Conservation (phyloP, 306 rosid species). For the Arachis stenosperma region DNA sequence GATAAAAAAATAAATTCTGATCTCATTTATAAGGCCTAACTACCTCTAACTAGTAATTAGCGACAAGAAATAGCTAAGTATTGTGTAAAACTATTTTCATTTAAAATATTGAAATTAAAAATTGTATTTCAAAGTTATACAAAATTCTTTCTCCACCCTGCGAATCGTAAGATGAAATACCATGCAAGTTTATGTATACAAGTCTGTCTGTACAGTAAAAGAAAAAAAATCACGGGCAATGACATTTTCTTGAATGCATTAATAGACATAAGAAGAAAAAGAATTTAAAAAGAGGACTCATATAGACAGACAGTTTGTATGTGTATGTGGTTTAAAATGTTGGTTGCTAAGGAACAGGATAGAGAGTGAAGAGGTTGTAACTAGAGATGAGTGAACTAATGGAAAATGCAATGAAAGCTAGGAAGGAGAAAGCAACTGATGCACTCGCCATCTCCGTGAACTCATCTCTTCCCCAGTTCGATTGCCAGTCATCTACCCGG, state of each 20-base stretch:
- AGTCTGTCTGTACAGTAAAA: conserved; percentile 49
- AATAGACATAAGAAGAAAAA: conserved; percentile 29
- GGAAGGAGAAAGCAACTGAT: conserved; percentile 78
- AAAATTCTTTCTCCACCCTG: conserved; percentile 23
- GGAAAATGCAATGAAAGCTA: conserved; percentile 89
- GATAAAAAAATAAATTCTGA: neutral
- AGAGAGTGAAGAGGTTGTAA: conserved; percentile 70
- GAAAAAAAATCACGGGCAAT: conserved; percentile 27
- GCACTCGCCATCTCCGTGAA: conserved; percentile 95
- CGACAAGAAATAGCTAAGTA: too few species aligned
- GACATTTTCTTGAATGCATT: conserved; percentile 38
- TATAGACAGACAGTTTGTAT: conserved; percentile 9
- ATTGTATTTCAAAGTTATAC: neutral
- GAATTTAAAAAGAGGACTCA: neutral
- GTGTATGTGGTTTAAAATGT: conserved; percentile 39
- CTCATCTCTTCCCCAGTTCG: conserved; percentile 97
- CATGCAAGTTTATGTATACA: conserved; percentile 37
- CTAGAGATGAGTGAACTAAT: conserved; percentile 89
- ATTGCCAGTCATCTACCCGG: conserved; percentile 90
- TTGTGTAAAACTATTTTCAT: neutral
- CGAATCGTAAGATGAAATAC: conserved; percentile 23
- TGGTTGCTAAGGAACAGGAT: conserved; percentile 38
- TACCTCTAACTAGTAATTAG: neutral
- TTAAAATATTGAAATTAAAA: neutral
- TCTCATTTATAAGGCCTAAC: neutral